Evolutionary conservation across 805 yeast species (phyloP).

Genomic region (Wickerhamomyces silvicola): DNA sequence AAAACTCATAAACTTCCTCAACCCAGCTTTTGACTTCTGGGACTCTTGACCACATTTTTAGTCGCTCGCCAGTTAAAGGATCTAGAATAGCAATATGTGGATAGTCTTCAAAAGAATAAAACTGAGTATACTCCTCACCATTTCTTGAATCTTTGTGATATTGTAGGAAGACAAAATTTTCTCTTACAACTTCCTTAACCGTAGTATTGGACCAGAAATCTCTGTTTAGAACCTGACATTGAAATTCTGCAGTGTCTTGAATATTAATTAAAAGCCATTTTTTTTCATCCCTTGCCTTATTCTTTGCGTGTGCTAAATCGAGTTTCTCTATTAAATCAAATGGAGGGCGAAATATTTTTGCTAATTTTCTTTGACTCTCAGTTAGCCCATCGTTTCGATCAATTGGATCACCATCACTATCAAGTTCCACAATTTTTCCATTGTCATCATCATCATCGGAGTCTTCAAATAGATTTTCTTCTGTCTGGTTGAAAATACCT

Average conservation of each 20-base stretch:
- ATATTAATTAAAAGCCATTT: conserved; percentile 87
- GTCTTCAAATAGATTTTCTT: conserved; percentile 16
- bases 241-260: conserved; percentile 79
- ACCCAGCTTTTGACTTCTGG: conserved; percentile 59
- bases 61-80: conserved; percentile 92
- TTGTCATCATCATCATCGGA: conserved; percentile 34
- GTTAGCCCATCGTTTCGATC: conserved; percentile 12
- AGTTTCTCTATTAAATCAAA: conserved; percentile 74
- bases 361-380: conserved; percentile 60
- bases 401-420: conserved; percentile 28
- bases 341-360: conserved; percentile 86
- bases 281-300: conserved; percentile 50
- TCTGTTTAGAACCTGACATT: conserved; percentile 84
- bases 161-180: conserved; percentile 77
- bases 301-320: conserved; percentile 68
- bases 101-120: conserved; percentile 60
- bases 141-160: conserved; percentile 71
- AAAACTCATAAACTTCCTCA: conserved; percentile 63
- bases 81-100: conserved; percentile 93
- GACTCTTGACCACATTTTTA: conserved; percentile 67
- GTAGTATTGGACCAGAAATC: conserved; percentile 81
- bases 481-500: conserved; percentile 30
- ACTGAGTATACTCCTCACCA: conserved; percentile 65
- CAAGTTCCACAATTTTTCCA: conserved; percentile 27
- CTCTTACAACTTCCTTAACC: conserved; percentile 57